Evolutionary conservation across 257 asterid genomes (phyloP).

Genomic region (Gynochthodes officinalis): DNA sequence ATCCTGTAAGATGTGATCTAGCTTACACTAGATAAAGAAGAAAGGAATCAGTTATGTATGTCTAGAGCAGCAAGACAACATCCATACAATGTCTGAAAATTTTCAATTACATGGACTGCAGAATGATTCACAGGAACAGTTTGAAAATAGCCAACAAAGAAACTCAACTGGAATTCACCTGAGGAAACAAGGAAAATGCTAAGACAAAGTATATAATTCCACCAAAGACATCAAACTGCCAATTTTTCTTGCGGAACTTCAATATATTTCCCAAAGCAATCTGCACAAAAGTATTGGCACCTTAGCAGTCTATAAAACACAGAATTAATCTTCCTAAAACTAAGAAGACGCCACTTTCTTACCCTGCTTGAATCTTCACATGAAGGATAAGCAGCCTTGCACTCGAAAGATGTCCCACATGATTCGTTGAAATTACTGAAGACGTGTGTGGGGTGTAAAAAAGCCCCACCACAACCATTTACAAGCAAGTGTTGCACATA

Average conservation of each 20-base stretch:
- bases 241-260: slow-evolving; percentile 97
- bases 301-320: slow-evolving; percentile 2
- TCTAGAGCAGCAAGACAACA: neutral
- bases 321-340: neutral
- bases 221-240: slow-evolving; percentile 97
- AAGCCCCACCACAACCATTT: slow-evolving; percentile 99
- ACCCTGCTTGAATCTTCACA: slow-evolving; percentile 99
- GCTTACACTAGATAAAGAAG: slow-evolving; percentile 67
- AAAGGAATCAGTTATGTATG: slow-evolving; percentile 27
- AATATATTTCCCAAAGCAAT: slow-evolving; percentile 96
- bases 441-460: slow-evolving; percentile 98
- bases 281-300: slow-evolving; percentile 40
- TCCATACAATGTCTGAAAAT: no score
- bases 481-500: slow-evolving; percentile 88
- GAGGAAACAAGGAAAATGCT: slow-evolving; percentile 96
- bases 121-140: neutral
- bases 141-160: neutral
- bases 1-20: slow-evolving; percentile 83
- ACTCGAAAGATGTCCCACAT: slow-evolving; percentile 65
- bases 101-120: no score
- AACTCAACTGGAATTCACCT: slow-evolving; percentile 42
- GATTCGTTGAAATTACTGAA: slow-evolving; percentile 62
- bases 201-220: slow-evolving; percentile 84
- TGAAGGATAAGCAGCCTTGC: slow-evolving; percentile 90
- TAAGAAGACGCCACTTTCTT: neutral